Conservation (phyloP, 345 rosid species). For the Populus deltoides region DNA sequence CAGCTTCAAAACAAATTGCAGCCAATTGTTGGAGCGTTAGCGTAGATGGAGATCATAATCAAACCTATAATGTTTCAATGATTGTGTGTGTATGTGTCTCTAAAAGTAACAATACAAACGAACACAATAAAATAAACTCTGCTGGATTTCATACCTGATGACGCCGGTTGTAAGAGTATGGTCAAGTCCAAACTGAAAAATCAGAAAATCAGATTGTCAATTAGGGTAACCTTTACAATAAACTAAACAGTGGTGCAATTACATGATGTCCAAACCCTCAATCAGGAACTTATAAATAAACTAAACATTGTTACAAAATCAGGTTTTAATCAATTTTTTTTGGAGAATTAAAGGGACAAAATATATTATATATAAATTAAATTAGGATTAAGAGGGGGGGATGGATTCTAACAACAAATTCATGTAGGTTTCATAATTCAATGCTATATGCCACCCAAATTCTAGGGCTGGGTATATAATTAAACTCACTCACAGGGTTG, state of each 20-base stretch:
- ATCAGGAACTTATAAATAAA: not conserved
- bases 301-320: no score
- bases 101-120: not conserved
- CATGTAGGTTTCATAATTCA: not conserved
- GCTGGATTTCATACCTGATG: slow-evolving; percentile 54
- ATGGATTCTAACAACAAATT: not conserved
- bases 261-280: not conserved
- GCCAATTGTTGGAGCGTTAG: not conserved
- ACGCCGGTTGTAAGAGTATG: slow-evolving; percentile 96
- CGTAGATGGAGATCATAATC: not conserved
- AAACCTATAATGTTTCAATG: not conserved
- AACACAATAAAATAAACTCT: not conserved
- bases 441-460: not conserved
- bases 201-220: slow-evolving; percentile 8
- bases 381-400: no score
- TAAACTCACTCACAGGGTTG: slow-evolving; percentile 69
- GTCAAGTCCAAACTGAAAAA: slow-evolving; percentile 88
- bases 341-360: no score
- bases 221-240: not conserved
- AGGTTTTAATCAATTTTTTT: no score
- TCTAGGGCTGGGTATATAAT: no score
- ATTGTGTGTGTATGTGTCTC: not conserved
- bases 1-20: not conserved
- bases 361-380: no score
- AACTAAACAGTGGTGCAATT: not conserved